Evolutionary conservation across 768 basidiomycete species (phyloP).

Genomic region (Naganishia vaughanmartiniae): DNA sequence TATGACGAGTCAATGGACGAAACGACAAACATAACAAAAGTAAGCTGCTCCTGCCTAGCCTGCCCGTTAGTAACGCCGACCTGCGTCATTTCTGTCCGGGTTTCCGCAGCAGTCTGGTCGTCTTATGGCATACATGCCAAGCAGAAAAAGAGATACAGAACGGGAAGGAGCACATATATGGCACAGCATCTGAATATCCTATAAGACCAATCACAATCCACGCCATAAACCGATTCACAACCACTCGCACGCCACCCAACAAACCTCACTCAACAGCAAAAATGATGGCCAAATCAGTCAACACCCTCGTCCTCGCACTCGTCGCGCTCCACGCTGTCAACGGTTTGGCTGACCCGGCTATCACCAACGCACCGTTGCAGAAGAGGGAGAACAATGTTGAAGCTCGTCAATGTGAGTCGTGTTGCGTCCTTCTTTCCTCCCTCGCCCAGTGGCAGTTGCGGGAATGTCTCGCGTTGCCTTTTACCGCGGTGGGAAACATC

Average conservation of each 20-base stretch:
- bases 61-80: no score
- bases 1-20: no score
- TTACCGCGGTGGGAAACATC: not conserved
- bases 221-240: not conserved
- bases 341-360: not conserved
- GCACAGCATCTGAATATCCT: not conserved
- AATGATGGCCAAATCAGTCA: conserved; percentile 1
- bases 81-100: no score
- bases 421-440: not conserved
- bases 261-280: not conserved
- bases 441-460: not conserved
- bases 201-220: not conserved
- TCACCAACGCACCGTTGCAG: not conserved
- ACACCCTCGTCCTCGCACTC: conserved; percentile 10
- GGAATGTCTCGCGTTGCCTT: not conserved
- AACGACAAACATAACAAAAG: no score
- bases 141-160: no score
- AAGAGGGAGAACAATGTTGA: conserved; percentile 1
- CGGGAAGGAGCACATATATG: no score
- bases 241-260: not conserved
- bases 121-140: no score
- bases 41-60: no score
- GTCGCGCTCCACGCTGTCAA: conserved; percentile 6
- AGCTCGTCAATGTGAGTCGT: conserved; percentile 15
- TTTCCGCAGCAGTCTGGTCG: no score